Evolutionary conservation across 2,329 filamentous ascomycete species (phyloP).

Genomic region (Pezicula carpinea): DNA sequence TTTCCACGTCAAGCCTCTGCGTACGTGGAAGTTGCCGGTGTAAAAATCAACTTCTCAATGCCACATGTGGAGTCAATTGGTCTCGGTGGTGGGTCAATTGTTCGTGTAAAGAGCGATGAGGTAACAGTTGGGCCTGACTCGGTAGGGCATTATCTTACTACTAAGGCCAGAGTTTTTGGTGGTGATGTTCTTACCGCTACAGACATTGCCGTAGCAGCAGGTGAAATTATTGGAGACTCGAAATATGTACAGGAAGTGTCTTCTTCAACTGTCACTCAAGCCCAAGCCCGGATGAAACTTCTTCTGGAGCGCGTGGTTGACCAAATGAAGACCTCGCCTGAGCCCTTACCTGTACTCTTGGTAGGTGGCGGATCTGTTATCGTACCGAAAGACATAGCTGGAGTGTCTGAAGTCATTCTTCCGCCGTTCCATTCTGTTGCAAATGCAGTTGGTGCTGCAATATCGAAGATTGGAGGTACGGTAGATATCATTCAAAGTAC

Average conservation of each 20-base stretch:
- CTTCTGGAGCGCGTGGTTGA: constrained; percentile 50
- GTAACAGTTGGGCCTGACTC: constrained; percentile 48
- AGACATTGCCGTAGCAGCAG: constrained; percentile 39
- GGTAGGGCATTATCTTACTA: constrained; percentile 45
- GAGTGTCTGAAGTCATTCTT: constrained; percentile 43
- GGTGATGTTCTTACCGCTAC: constrained; percentile 47
- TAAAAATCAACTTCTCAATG: constrained; percentile 53
- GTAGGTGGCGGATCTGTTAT: constrained; percentile 53
- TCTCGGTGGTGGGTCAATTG: constrained; percentile 49
- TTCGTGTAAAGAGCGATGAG: constrained; percentile 21
- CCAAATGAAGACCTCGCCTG: constrained; percentile 49
- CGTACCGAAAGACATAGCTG: constrained; percentile 36
- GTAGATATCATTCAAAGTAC: constrained; percentile 19
- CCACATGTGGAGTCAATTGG: constrained; percentile 50
- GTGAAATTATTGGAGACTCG: constrained; percentile 15
- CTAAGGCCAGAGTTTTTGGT: constrained; percentile 47
- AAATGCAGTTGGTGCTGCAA: constrained; percentile 55
- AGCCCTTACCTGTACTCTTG: constrained; percentile 45
- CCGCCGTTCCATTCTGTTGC: constrained; percentile 49
- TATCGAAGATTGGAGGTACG: constrained; percentile 22
- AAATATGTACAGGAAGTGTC: constrained; percentile 13
- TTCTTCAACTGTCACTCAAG: constrained; percentile 9
- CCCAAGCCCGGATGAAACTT: constrained; percentile 25
- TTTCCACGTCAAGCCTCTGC: constrained; percentile 55
- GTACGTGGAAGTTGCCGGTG: constrained; percentile 51